phyloP scores from a whole-genome alignment of 345 rosid species.

The Psidium friedrichsthalianum region DNA sequence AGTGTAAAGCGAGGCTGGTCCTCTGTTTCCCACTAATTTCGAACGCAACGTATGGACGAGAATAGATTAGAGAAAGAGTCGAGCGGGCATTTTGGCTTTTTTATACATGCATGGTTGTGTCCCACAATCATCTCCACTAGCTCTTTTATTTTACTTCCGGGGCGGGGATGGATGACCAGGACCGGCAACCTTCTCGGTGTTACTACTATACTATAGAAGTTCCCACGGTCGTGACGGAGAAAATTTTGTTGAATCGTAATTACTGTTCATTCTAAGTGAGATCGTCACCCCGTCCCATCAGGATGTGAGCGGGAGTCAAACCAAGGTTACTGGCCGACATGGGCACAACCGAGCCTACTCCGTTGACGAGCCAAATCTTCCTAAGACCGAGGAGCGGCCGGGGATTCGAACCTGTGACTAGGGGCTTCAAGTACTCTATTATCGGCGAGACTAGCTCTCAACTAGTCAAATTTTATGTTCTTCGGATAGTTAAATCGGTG shows the following conservation, averaged over 20 bases:
- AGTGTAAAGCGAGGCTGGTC: not conserved
- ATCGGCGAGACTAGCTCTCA: not conserved
- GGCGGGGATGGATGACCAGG: not conserved
- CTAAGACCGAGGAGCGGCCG: not conserved
- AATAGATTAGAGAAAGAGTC: not conserved
- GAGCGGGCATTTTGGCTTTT: not conserved
- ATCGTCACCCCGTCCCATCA: fast-evolving
- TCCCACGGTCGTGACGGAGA: not conserved
- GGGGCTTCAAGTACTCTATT: not conserved
- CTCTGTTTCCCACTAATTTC: not conserved
- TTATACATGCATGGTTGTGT: too few relatives aligned
- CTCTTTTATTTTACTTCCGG: not conserved
- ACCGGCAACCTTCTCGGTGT: not conserved
- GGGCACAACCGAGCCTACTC: not conserved
- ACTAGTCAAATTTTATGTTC: not conserved
- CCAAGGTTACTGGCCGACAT: too few relatives aligned
- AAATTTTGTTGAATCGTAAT: not conserved
- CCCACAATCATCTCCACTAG: not conserved
- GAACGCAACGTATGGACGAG: not conserved
- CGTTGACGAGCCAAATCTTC: fast-evolving
- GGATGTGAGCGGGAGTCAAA: fast-evolving
- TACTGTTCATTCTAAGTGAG: not conserved
- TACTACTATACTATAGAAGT: not conserved
- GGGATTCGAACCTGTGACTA: not conserved
- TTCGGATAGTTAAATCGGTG: not conserved